phyloP scores from a whole-genome alignment of 495 filamentous ascomycete genomes.

The Chaetomidium leptoderma region DNA sequence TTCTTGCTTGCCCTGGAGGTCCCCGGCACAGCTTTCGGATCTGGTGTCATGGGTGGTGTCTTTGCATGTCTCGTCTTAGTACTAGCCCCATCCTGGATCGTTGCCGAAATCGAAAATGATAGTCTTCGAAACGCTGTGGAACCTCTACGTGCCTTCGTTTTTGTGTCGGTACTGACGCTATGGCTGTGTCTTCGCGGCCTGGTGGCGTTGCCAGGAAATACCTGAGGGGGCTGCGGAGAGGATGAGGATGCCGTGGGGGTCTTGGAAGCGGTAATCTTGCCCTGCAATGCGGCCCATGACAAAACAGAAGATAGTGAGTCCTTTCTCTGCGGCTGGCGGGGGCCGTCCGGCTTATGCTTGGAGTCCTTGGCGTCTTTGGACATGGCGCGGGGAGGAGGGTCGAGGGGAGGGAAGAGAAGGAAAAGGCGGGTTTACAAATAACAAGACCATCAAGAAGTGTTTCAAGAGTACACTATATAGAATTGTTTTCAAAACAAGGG shows the following conservation, averaged over 20 bases:
- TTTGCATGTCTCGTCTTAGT: constrained; percentile 31
- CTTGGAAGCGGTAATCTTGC: constrained; percentile 16
- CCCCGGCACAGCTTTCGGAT: constrained; percentile 17
- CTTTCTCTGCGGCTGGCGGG: constrained; percentile 29
- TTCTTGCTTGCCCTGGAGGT: constrained; percentile 24
- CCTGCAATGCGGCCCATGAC: constrained; percentile 29
- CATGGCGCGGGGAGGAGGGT: constrained; percentile 18
- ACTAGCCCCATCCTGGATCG: constrained; percentile 21
- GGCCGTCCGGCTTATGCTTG: constrained; percentile 23
- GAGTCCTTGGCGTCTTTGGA: constrained; percentile 29
- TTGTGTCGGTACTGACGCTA: constrained; percentile 22
- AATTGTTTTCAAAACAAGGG: constrained; percentile 4
- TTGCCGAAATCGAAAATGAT: constrained; percentile 23
- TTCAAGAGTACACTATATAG: not conserved
- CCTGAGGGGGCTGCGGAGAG: not conserved
- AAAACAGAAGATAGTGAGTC: constrained; percentile 32
- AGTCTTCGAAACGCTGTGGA: constrained; percentile 29
- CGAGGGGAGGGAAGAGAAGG: constrained; percentile 11
- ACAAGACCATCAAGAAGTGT: constrained; percentile 7
- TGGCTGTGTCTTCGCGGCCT: constrained; percentile 33
- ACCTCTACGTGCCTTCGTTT: constrained; percentile 34
- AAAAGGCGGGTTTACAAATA: constrained; percentile 8
- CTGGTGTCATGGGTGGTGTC: constrained; percentile 21
- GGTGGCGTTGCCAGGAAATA: constrained; percentile 9
- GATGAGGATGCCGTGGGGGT: constrained; percentile 16